Evolutionary conservation across 2,329 filamentous ascomycete genomes (phyloP), one percentile per base, ranked within the genome.

Genomic region (Aspergillus sojae): DNA sequence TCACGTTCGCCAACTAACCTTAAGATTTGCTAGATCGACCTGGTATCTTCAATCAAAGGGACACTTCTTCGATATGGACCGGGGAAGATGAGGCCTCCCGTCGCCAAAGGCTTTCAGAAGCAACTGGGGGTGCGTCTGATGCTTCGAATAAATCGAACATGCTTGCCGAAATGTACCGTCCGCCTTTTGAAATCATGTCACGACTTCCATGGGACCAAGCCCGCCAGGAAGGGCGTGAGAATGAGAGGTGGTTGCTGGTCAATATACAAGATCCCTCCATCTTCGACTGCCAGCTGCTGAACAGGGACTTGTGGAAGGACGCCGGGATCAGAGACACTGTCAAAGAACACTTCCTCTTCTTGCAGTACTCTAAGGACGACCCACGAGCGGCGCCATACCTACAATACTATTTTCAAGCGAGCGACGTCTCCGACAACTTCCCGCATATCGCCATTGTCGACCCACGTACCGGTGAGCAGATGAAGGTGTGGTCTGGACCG

Each of bases 401-500:
- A 65, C 91, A 92, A 61, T 96, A 97, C 78, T 99, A 99, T 81
- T 94, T 98, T 75, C 86, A 88, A 60, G 83, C 83, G 50, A 88
- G 91, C 69, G 93, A 96, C 71, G 91, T 91, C 72, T 86, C 89
- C n/a, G 91, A 94, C 73, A 93, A 94, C 70, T 99, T 96, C 75
- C 95, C 95, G 6, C 94, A 99, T 75, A 95, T 98, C 62, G 93
- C 93, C 52, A 97, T 99, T 66, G 88, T 99, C 65, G 95, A 99
- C 71, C 95, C 95, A 2, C 87, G 95, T 64, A 99, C 95, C 0
- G 95, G 95, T 65, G 95, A 99, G 79, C 93, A 97, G 78, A 92
- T 99, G 76, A 99, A 99, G 81, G 87, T 94, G 1, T 98, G 95
- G 94, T 93, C 91, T 16, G 94, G 94, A 1, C 85, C 87, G 10